phyloP scores from a whole-genome alignment of 2,329 filamentous ascomycete species.

The Aspergillus unguis region DNA sequence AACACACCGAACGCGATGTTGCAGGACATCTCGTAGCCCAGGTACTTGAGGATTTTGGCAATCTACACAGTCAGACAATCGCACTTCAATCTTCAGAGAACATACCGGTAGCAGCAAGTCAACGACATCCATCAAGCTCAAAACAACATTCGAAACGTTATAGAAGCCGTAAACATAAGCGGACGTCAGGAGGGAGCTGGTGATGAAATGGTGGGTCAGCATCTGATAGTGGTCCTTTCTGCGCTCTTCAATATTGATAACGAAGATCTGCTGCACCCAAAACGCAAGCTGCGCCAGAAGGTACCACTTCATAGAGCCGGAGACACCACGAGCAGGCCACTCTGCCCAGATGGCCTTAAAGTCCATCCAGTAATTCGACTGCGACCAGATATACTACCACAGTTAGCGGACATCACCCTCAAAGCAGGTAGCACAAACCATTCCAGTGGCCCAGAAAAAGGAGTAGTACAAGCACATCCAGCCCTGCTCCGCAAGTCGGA shows the following conservation, averaged over 20 bases:
- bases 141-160: constrained; percentile 80
- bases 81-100: not conserved
- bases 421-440: constrained; percentile 55
- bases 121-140: constrained; percentile 90
- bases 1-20: constrained; percentile 83
- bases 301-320: constrained; percentile 77
- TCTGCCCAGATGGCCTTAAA: constrained; percentile 75
- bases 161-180: constrained; percentile 87
- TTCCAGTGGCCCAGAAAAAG: constrained; percentile 76
- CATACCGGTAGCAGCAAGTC: constrained; percentile 83
- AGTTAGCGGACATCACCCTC: constrained; percentile 8
- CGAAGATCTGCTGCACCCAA: constrained; percentile 89
- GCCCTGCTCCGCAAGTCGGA: constrained; percentile 89
- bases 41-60: constrained; percentile 92
- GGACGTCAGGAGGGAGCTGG: constrained; percentile 71
- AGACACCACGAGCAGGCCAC: constrained; percentile 77
- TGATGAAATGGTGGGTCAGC: constrained; percentile 92
- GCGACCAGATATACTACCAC: constrained; percentile 70
- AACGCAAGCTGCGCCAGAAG: constrained; percentile 87
- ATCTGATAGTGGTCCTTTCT: constrained; percentile 96
- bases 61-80: constrained; percentile 49
- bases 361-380: constrained; percentile 75
- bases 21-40: constrained; percentile 70
- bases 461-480: constrained; percentile 85
- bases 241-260: constrained; percentile 90